phyloP scores from a whole-genome alignment of 352 stramenopile genomes.

The Proteromonas lacertae region DNA sequence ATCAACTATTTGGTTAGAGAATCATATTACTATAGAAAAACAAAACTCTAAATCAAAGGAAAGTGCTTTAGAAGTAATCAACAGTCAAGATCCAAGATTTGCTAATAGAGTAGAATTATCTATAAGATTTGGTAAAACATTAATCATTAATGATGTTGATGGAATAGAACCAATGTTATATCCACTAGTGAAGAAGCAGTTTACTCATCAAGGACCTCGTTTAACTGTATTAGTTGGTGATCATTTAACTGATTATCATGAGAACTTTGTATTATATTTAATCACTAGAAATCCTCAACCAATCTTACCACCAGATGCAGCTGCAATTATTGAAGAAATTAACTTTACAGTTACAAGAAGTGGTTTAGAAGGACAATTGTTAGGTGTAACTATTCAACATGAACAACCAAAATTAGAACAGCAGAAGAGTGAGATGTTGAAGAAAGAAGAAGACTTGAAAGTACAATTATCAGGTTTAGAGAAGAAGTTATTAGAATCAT shows the following conservation, averaged over 20 bases:
- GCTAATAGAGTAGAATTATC: conserved; percentile 56
- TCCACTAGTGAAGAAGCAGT: conserved; percentile 40
- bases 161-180: conserved; percentile 59
- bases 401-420: conserved; percentile 63
- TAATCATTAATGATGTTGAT: conserved; percentile 59
- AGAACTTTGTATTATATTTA: conserved; percentile 58
- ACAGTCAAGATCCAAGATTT: conserved; percentile 36
- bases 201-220: conserved; percentile 47
- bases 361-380: conserved; percentile 53
- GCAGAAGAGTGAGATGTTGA: conserved; percentile 50
- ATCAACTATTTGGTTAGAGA: conserved; percentile 42
- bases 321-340: conserved; percentile 48
- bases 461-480: conserved; percentile 58
- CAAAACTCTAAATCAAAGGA: conserved; percentile 32
- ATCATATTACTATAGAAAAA: too few species aligned
- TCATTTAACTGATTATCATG: conserved; percentile 66
- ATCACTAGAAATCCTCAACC: conserved; percentile 52
- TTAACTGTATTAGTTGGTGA: conserved; percentile 47
- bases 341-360: conserved; percentile 76
- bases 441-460: conserved; percentile 68
- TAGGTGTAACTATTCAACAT: conserved; percentile 60
- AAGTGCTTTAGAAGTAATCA: conserved; percentile 38
- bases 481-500: conserved; percentile 51
- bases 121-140: conserved; percentile 71
- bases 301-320: conserved; percentile 35